These are phyloP conservation scores for Plasmopara halstedii DNA, from an alignment of 352 stramenopile genomes.

Conservation along the genomic window DNA sequence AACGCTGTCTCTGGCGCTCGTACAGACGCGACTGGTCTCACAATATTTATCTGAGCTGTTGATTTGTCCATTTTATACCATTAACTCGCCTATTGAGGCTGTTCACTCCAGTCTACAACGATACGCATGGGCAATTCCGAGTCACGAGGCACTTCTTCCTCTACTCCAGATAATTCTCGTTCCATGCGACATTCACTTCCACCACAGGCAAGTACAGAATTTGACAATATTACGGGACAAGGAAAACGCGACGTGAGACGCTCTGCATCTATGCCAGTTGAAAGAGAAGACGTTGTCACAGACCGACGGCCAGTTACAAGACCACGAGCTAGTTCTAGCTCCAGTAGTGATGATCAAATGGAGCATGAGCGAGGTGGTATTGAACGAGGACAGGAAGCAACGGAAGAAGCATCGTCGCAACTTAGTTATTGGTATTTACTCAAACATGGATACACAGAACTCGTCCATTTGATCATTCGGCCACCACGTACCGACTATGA, in stretches of 20 bases:
- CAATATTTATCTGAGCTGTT: background rate
- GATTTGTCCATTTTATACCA: background rate
- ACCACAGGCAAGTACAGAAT: constrained; percentile 12
- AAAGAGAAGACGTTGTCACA: constrained; percentile 6
- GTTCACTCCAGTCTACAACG: constrained; percentile 6
- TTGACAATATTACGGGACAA: constrained; percentile 1
- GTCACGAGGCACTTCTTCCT: constrained; percentile 30
- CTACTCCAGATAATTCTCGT: constrained; percentile 9
- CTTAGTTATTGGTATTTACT: constrained; percentile 82
- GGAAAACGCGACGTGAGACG: constrained; percentile 6
- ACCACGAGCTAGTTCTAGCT: constrained; percentile 6
- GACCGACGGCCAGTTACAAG: constrained; percentile 9
- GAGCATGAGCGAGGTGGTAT: constrained; percentile 54
- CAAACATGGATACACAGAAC: constrained; percentile 90
- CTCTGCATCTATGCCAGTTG: constrained; percentile 24
- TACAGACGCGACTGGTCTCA: constrained; percentile 1
- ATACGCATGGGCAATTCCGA: constrained; percentile 49
- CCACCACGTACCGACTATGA: constrained; percentile 91
- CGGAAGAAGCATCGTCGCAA: constrained; percentile 69
- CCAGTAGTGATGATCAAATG: constrained; percentile 17
- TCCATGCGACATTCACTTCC: constrained; percentile 9
- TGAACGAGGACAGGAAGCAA: constrained; percentile 56
- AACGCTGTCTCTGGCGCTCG: constrained; percentile 6
- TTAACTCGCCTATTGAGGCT: constrained; percentile 5
- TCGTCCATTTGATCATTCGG: constrained; percentile 97